These are phyloP conservation scores for Hydrangea macrophylla DNA, from an alignment of 148 eudicot species.

Conservation along the genomic window DNA sequence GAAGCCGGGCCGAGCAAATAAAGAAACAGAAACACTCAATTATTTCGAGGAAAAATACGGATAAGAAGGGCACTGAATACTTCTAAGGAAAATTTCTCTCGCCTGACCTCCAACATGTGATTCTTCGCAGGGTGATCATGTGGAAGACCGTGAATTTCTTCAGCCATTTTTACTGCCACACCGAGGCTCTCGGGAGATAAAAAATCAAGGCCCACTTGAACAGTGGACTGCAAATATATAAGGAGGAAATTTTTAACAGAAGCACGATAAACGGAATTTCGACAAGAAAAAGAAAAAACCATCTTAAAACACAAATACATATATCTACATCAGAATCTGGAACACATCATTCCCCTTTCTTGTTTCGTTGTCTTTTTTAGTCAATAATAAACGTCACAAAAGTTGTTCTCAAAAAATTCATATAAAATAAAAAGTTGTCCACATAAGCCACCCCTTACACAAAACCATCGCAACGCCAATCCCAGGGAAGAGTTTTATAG, in stretches of 20 bases:
- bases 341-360: too few species aligned
- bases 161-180: constrained; percentile 66
- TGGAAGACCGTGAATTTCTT: constrained; percentile 88
- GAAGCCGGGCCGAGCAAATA: not conserved
- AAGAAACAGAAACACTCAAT: not conserved
- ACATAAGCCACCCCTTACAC: not conserved
- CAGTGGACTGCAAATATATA: constrained; percentile 65
- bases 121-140: constrained; percentile 85
- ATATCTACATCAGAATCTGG: not conserved
- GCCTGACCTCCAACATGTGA: constrained; percentile 84
- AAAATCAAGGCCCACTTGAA: constrained; percentile 90
- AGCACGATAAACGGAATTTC: not conserved
- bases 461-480: not conserved
- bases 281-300: not conserved
- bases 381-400: too few species aligned
- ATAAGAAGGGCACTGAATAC: constrained; percentile 9
- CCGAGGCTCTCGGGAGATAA: constrained; percentile 87
- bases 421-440: too few species aligned
- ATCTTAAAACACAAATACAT: not conserved
- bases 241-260: constrained; percentile 3
- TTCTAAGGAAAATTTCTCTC: constrained; percentile 14
- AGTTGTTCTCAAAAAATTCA: too few species aligned
- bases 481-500: not conserved
- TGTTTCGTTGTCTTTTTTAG: not conserved
- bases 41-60: not conserved